Conservation (phyloP, 257 asterid species). For the Jasminum sambac region DNA sequence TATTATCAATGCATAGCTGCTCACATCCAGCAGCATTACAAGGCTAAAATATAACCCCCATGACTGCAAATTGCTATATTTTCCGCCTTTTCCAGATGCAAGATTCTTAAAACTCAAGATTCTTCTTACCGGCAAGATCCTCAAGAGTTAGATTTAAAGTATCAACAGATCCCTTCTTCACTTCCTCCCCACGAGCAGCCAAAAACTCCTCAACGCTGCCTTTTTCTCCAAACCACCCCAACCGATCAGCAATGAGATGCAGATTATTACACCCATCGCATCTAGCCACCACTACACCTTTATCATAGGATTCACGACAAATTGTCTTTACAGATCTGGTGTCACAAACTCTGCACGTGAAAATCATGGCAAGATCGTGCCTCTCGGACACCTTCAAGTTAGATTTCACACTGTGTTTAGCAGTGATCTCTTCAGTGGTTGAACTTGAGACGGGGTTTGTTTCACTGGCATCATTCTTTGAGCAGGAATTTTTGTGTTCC, state of each 20-base stretch:
- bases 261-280: slow-evolving; percentile 79
- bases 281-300: slow-evolving; percentile 81
- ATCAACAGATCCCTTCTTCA: slow-evolving; percentile 64
- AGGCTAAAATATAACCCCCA: background rate
- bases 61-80: background rate
- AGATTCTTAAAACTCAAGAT: slow-evolving; percentile 16
- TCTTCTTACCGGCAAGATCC: slow-evolving; percentile 66
- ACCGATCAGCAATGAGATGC: slow-evolving; percentile 85
- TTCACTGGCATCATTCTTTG: slow-evolving; percentile 26
- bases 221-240: slow-evolving; percentile 93
- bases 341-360: slow-evolving; percentile 78
- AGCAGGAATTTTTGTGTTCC: slow-evolving; percentile 35
- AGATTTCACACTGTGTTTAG: slow-evolving; percentile 46
- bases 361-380: slow-evolving; percentile 71
- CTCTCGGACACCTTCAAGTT: slow-evolving; percentile 57
- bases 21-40: background rate
- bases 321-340: slow-evolving; percentile 70
- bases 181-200: slow-evolving; percentile 85
- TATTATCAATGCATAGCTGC: background rate
- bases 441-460: slow-evolving; percentile 20
- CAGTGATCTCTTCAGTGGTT: slow-evolving; percentile 20
- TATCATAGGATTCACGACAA: slow-evolving; percentile 75
- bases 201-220: slow-evolving; percentile 79
- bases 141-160: slow-evolving; percentile 71
- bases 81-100: background rate